phyloP scores from a whole-genome alignment of 2,329 filamentous ascomycete genomes.

The Cladophialophora exuberans region DNA sequence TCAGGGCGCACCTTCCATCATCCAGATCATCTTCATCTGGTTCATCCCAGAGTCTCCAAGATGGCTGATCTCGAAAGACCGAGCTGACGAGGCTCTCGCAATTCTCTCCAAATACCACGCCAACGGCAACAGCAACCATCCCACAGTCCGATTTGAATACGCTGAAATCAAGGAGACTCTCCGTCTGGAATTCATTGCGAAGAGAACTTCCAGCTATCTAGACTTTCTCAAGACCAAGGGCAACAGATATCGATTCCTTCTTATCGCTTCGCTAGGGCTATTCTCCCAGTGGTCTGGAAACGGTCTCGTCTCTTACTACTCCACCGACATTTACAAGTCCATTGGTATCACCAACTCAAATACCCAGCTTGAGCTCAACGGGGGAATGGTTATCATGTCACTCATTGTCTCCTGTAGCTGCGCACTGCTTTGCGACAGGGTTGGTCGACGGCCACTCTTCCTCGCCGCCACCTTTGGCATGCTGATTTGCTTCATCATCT shows the following conservation, averaged over 20 bases:
- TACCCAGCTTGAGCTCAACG: conserved; percentile 50
- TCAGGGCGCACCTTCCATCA: conserved; percentile 64
- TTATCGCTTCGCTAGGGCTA: conserved; percentile 56
- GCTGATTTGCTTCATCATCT: conserved; percentile 46
- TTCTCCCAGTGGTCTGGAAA: conserved; percentile 64
- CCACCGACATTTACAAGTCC: conserved; percentile 45
- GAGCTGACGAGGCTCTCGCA: conserved; percentile 35
- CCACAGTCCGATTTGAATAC: conserved; percentile 66
- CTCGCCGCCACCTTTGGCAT: conserved; percentile 45
- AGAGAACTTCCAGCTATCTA: conserved; percentile 56
- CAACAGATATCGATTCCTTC: conserved; percentile 59
- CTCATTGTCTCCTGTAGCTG: conserved; percentile 61
- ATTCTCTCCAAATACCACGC: conserved; percentile 43
- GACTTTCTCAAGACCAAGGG: conserved; percentile 65
- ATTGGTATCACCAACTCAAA: conserved; percentile 62
- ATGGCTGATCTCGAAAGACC: conserved; percentile 53
- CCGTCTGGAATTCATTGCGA: conserved; percentile 57
- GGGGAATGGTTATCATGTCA: conserved; percentile 63
- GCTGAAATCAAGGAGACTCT: conserved; percentile 69
- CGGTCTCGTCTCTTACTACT: conserved; percentile 41
- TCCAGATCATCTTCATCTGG: conserved; percentile 59
- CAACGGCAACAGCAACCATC: conserved; percentile 41
- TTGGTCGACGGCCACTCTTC: conserved; percentile 62
- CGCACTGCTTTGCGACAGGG: conserved; percentile 58
- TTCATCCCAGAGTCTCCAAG: conserved; percentile 70